A percentile compares a stretch with the other conserved stretches of the same genome.
phyloP scores from a whole-genome alignment of 2,329 filamentous ascomycete species.

The Aspergillus cejpii region DNA sequence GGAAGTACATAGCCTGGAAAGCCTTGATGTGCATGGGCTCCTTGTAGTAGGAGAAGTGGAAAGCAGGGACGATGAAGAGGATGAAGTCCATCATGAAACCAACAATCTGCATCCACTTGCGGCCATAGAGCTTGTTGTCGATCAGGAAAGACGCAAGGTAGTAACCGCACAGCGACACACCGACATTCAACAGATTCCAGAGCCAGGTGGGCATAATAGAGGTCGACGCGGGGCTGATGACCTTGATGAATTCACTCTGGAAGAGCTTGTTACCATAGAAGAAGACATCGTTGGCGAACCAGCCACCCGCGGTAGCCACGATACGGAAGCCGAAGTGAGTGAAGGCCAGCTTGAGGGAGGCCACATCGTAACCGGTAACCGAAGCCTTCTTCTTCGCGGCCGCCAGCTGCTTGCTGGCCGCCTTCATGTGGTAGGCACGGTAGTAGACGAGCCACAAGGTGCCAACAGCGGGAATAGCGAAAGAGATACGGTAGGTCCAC shows the following conservation, averaged over 20 bases:
- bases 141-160: conserved; percentile 83
- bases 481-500: conserved; percentile 87
- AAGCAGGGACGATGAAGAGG: conserved; percentile 85
- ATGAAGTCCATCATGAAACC: conserved; percentile 91
- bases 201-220: conserved; percentile 83
- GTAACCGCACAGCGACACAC: conserved; percentile 79
- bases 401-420: conserved; percentile 74
- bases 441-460: conserved; percentile 95
- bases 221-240: conserved; percentile 62
- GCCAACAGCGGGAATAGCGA: conserved; percentile 81
- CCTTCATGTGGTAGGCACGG: conserved; percentile 89
- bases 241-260: conserved; percentile 80
- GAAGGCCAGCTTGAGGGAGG: conserved; percentile 71
- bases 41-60: conserved; percentile 80
- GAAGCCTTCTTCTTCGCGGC: conserved; percentile 76
- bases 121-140: conserved; percentile 93
- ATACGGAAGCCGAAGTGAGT: conserved; percentile 79
- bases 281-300: conserved; percentile 97
- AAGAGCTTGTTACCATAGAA: conserved; percentile 99
- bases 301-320: conserved; percentile 76
- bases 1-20: conserved; percentile 99
- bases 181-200: conserved; percentile 88
- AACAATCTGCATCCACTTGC: conserved; percentile 92
- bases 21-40: conserved; percentile 62
- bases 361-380: conserved; percentile 87